Evolutionary conservation across 768 basidiomycete species (phyloP).

Genomic region (Pisolithus microcarpus): DNA sequence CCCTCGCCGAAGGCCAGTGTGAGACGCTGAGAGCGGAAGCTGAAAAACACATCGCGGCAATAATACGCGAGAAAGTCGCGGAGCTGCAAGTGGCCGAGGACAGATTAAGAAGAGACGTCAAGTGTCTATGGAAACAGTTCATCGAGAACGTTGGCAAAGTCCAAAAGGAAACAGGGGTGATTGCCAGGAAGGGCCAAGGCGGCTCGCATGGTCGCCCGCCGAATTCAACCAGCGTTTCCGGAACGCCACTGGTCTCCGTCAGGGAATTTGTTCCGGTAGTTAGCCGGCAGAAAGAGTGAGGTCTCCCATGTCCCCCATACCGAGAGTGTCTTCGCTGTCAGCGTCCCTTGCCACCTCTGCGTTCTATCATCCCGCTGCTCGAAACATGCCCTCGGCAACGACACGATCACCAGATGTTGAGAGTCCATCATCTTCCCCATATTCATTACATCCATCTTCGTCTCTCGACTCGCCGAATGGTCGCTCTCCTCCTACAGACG

Average conservation of each 20-base stretch:
- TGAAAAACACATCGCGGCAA: conserved; percentile 49
- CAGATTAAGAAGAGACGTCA: conserved; percentile 49
- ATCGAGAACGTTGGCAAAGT: conserved; percentile 39
- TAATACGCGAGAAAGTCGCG: conserved; percentile 46
- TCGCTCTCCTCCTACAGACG: conserved; percentile 13
- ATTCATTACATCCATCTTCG: conserved; percentile 29
- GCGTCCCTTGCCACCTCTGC: conserved; percentile 57
- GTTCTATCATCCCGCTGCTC: conserved; percentile 46
- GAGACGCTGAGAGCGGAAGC: conserved; percentile 46
- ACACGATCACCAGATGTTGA: conserved; percentile 11
- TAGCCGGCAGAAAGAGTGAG: conserved; percentile 29
- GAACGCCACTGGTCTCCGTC: conserved; percentile 35
- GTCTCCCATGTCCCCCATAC: conserved; percentile 31
- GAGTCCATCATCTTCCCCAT: conserved; percentile 25
- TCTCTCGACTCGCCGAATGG: conserved; percentile 23
- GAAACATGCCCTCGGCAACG: conserved; percentile 12
- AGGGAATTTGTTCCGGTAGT: conserved; percentile 51
- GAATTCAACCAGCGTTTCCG: conserved; percentile 17
- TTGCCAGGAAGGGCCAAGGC: conserved; percentile 14
- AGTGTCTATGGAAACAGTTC: conserved; percentile 57
- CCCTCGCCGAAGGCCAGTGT: conserved; percentile 49
- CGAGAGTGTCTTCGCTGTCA: conserved; percentile 56
- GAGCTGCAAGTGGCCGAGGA: conserved; percentile 53
- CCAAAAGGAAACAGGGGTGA: conserved; percentile 31
- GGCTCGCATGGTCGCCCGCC: conserved; percentile 13